phyloP scores from a whole-genome alignment of 805 yeast species.

The Jamesozyma piceae region DNA sequence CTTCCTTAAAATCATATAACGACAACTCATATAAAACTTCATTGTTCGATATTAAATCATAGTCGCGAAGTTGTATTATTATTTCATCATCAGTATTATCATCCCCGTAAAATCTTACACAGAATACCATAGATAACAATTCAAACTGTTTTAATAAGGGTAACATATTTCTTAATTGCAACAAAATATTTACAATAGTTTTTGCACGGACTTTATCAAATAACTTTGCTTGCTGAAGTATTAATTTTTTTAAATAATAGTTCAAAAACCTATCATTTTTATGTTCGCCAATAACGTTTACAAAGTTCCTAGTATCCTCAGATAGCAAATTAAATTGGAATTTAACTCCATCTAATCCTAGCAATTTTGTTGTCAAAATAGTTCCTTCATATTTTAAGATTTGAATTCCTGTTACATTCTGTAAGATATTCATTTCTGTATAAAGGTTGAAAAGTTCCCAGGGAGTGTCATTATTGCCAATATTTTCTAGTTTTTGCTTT shows the following conservation, averaged over 20 bases:
- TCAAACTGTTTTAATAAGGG: slow-evolving; percentile 9
- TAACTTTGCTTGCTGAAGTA: neutral
- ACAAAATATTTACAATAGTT: neutral
- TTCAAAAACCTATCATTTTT: neutral
- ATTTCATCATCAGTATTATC: neutral
- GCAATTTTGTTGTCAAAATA: slow-evolving; percentile 3
- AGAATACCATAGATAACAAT: slow-evolving; percentile 13
- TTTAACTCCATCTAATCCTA: neutral
- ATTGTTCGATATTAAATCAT: slow-evolving; percentile 9
- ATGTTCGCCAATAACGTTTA: neutral
- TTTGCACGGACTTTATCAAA: neutral
- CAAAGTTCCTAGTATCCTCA: neutral
- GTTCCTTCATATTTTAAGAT: slow-evolving; percentile 9
- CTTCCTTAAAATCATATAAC: slow-evolving; percentile 9
- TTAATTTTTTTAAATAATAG: neutral
- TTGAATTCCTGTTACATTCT: slow-evolving; percentile 11
- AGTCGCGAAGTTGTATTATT: slow-evolving; percentile 10
- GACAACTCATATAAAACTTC: slow-evolving; percentile 10
- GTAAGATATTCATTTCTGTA: slow-evolving; percentile 7
- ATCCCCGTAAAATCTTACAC: slow-evolving; percentile 4
- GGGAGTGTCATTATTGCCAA: neutral
- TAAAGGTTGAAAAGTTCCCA: slow-evolving; percentile 4
- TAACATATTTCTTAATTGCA: slow-evolving; percentile 3
- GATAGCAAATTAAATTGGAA: slow-evolving; percentile 1
- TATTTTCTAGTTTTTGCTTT: neutral